phyloP scores from a whole-genome alignment of 345 rosid genomes.

The Cochlearia excelsa region DNA sequence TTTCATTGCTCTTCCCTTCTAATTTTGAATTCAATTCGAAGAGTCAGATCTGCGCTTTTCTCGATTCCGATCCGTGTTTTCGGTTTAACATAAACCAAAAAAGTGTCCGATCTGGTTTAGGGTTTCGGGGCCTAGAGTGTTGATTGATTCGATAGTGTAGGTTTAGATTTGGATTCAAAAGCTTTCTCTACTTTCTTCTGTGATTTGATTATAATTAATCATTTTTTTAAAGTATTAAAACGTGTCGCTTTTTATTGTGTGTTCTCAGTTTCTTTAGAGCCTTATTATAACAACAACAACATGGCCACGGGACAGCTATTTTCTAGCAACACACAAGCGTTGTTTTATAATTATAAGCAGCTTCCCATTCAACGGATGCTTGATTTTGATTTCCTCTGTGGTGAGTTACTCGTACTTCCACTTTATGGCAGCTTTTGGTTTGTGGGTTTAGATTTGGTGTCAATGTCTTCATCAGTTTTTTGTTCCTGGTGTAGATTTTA shows the following conservation, averaged over 20 bases:
- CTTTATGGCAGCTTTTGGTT: neutral
- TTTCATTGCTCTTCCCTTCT: neutral
- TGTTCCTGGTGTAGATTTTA: neutral
- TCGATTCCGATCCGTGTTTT: neutral
- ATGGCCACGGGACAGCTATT: conserved; percentile 97
- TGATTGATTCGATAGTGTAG: no score
- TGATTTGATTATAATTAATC: neutral
- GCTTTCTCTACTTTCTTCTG: no score
- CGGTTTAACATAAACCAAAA: no score
- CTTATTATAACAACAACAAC: neutral
- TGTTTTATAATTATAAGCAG: conserved; percentile 94
- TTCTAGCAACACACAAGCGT: conserved; percentile 85
- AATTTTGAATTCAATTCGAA: no score
- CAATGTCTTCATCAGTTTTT: no score
- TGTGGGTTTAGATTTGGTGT: no score
- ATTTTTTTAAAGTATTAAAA: no score
- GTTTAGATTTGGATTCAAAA: neutral
- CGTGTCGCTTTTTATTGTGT: neutral
- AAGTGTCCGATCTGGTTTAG: no score
- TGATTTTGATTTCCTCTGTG: conserved; percentile 97
- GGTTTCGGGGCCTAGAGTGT: no score
- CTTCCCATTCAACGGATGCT: conserved; percentile 99
- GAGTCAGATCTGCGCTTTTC: neutral
- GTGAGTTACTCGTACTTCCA: conserved; percentile 29
- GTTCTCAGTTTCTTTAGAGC: conserved; percentile 33